phyloP scores from a whole-genome alignment of 2,329 filamentous ascomycete species.

The Metarhizium humberi region DNA sequence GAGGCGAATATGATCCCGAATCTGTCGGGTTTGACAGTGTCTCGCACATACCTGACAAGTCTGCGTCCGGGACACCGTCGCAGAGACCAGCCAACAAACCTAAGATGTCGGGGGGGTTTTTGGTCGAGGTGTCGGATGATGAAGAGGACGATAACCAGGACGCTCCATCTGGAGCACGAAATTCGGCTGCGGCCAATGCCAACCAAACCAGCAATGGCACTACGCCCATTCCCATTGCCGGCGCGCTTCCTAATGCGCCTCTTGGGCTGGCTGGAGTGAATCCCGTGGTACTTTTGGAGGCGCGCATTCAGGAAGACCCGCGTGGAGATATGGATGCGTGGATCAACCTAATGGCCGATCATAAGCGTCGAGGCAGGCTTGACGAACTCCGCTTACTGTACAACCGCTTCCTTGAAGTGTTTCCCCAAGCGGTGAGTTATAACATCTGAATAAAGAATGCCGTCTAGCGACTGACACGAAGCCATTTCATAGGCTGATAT shows the following conservation, averaged over 20 bases:
- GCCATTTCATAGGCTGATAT: constrained; percentile 62
- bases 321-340: constrained; percentile 89
- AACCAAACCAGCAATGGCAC: constrained; percentile 11
- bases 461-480: background rate
- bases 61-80: constrained; percentile 16
- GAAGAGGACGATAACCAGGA: constrained; percentile 28
- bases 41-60: constrained; percentile 25
- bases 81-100: constrained; percentile 37
- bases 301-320: constrained; percentile 84
- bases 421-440: constrained; percentile 80
- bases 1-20: constrained; percentile 49
- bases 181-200: constrained; percentile 1
- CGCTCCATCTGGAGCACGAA: constrained; percentile 9
- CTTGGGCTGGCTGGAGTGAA: constrained; percentile 44
- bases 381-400: constrained; percentile 75
- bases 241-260: constrained; percentile 21
- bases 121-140: constrained; percentile 51
- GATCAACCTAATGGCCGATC: constrained; percentile 77
- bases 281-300: constrained; percentile 72
- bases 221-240: constrained; percentile 12
- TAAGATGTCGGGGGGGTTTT: constrained; percentile 50
- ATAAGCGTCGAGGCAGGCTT: constrained; percentile 71
- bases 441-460: background rate
- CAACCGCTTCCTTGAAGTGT: constrained; percentile 77
- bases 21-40: constrained; percentile 37